A percentile compares a stretch with the other conserved stretches of the same genome.
phyloP scores from a whole-genome alignment of 176 grass and related monocot genomes.

The Secale cereale region DNA sequence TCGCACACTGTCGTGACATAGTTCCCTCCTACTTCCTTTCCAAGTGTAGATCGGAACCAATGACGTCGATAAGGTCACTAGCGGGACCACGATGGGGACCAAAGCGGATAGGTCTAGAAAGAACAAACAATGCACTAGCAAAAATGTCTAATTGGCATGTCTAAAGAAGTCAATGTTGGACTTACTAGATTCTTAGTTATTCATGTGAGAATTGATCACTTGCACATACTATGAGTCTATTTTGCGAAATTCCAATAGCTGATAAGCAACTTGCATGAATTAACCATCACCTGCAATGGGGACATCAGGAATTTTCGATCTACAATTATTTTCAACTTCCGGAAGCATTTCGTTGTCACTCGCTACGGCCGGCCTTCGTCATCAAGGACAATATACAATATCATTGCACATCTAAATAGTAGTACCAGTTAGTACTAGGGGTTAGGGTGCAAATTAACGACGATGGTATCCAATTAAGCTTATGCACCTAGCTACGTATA shows the following conservation, averaged over 20 bases:
- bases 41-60: neutral
- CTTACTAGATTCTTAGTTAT: neutral
- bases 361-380: neutral
- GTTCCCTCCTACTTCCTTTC: neutral
- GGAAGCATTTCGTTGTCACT: neutral
- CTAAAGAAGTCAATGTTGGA: neutral
- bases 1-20: neutral
- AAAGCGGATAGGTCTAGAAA: fast-evolving
- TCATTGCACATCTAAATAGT: neutral
- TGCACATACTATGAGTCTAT: neutral
- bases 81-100: neutral
- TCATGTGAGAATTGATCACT: neutral
- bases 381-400: neutral
- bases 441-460: neutral
- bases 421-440: neutral
- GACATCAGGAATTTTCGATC: too few species aligned
- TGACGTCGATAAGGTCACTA: neutral
- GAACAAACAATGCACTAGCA: neutral
- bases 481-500: neutral
- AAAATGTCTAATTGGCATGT: neutral
- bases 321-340: neutral
- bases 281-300: neutral
- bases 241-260: neutral
- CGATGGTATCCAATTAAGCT: neutral
- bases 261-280: neutral